Conservation (phyloP, 1,139 yeast species). For the Sugiyamaella neomexicana region DNA sequence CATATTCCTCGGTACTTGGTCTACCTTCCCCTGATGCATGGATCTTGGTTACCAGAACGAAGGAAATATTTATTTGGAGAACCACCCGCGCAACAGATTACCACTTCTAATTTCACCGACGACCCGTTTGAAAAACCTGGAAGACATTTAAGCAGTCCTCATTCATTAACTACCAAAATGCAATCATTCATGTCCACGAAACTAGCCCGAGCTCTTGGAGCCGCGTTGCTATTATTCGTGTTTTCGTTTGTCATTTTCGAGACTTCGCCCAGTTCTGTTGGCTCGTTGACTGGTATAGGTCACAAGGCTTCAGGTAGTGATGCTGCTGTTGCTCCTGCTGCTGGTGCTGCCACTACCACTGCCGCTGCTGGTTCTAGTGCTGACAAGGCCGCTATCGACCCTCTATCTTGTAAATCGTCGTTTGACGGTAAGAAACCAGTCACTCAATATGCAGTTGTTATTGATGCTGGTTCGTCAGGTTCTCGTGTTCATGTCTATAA, state of each 20-base stretch:
- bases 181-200: conserved; percentile 17
- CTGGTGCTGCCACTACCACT: neutral
- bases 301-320: neutral
- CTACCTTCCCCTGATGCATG: conserved; percentile 6
- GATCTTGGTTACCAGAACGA: conserved; percentile 14
- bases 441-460: conserved; percentile 72
- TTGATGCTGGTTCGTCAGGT: conserved; percentile 97
- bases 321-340: conserved; percentile 3
- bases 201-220: conserved; percentile 20
- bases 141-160: conserved; percentile 19
- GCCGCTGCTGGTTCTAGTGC: conserved; percentile 1
- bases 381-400: conserved; percentile 14
- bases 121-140: conserved; percentile 24
- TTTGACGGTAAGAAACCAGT: conserved; percentile 42
- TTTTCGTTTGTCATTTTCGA: conserved; percentile 15
- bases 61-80: conserved; percentile 17
- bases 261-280: conserved; percentile 13
- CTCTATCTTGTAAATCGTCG: conserved; percentile 37
- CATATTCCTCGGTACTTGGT: neutral
- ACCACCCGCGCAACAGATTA: neutral
- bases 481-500: conserved; percentile 92
- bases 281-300: neutral
- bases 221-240: conserved; percentile 10
- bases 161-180: conserved; percentile 13
- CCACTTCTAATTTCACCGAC: conserved; percentile 14